phyloP scores from a whole-genome alignment of 1,284 basidiomycete species.

The Cystobasidiaceae sp. region DNA sequence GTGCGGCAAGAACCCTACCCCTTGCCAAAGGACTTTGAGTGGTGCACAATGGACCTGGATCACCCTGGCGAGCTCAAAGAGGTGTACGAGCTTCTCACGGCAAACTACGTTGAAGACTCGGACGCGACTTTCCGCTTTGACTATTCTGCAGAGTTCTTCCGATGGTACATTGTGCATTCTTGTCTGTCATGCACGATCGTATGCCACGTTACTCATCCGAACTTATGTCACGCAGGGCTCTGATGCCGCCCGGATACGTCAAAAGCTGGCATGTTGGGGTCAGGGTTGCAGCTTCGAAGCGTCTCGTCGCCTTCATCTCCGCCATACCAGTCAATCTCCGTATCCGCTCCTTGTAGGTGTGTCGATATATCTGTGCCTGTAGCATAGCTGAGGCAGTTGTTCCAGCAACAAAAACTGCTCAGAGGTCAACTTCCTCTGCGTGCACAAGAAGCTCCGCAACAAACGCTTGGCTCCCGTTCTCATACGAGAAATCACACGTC shows the following conservation, averaged over 20 bases:
- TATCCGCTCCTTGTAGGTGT: slow-evolving; percentile 67
- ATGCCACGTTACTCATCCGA: slow-evolving; percentile 81
- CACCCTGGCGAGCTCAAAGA: slow-evolving; percentile 79
- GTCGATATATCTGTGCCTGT: slow-evolving; percentile 19
- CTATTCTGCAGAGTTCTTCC: slow-evolving; percentile 88
- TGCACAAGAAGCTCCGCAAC: slow-evolving; percentile 94
- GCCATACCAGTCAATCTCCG: slow-evolving; percentile 80
- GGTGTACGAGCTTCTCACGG: slow-evolving; percentile 83
- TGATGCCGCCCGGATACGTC: slow-evolving; percentile 87
- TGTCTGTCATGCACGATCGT: no score
- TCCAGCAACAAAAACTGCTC: slow-evolving; percentile 63
- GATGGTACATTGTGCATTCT: slow-evolving; percentile 60
- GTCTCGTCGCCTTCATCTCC: slow-evolving; percentile 97
- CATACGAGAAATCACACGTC: slow-evolving; percentile 96
- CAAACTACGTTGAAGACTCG: slow-evolving; percentile 96
- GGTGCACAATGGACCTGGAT: slow-evolving; percentile 76
- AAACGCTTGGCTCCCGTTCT: slow-evolving; percentile 93
- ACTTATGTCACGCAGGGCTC: slow-evolving; percentile 93
- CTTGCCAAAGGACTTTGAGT: slow-evolving; percentile 88
- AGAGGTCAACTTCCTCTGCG: slow-evolving; percentile 97
- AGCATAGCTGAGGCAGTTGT: not conserved
- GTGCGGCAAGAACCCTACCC: slow-evolving; percentile 82
- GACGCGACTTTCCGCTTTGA: slow-evolving; percentile 93
- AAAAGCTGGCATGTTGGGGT: slow-evolving; percentile 96
- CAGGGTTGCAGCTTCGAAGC: slow-evolving; percentile 79